Conservation (phyloP, 208 protist species). For the Trypanosoma melophagium region DNA sequence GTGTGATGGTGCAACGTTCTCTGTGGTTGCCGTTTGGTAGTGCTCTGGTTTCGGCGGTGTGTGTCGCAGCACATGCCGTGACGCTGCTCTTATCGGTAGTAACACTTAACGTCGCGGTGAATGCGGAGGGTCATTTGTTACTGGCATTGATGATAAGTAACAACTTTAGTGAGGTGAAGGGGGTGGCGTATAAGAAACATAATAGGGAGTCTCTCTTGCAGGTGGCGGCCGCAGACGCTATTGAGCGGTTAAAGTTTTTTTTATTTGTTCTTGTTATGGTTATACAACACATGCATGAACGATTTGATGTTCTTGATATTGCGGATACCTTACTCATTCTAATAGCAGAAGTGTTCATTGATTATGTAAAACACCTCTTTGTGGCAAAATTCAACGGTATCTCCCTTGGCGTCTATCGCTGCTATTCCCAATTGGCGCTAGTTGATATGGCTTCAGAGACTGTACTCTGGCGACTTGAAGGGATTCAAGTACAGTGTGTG, state of each 20-base stretch:
- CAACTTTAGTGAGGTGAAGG: constrained; percentile 94
- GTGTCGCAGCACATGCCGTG: constrained; percentile 67
- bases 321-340: constrained; percentile 38
- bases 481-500: constrained; percentile 17
- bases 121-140: constrained; percentile 87
- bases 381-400: constrained; percentile 90
- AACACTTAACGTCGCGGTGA: constrained; percentile 93
- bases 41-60: constrained; percentile 29
- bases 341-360: constrained; percentile 74
- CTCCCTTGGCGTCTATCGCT: constrained; percentile 54
- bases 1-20: background rate
- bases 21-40: constrained; percentile 32
- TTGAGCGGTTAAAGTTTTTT: constrained; percentile 88
- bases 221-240: constrained; percentile 82
- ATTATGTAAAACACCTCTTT: constrained; percentile 92
- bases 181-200: constrained; percentile 91
- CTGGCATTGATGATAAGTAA: constrained; percentile 93
- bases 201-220: constrained; percentile 83
- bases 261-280: constrained; percentile 84
- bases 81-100: constrained; percentile 86
- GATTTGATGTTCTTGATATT: constrained; percentile 33
- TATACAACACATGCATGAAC: constrained; percentile 55
- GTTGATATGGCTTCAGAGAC: constrained; percentile 42
- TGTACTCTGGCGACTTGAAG: constrained; percentile 43
- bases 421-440: constrained; percentile 45